Base-by-base conservation (phyloP, 805 yeast species). In the Starmerella apis region DNA sequence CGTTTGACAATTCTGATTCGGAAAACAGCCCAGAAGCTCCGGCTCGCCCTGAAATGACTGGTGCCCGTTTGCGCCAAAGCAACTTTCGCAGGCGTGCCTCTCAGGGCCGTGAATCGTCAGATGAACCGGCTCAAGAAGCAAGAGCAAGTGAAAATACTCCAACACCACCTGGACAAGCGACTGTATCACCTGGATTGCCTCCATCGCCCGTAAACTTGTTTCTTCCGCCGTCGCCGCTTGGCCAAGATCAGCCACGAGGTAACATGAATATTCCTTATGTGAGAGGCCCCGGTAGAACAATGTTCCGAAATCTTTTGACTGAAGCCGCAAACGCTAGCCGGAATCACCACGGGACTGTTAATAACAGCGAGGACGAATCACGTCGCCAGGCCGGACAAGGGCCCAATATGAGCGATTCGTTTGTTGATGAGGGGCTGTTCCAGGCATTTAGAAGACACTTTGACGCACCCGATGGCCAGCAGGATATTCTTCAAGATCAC, bases 381-480 rank as follows among this genome's bases (percentile, higher is more conserved):
- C n/a, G n/a, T n/a, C n/a, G n/a, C n/a, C n/a, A n/a, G n/a, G n/a
- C n/a, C n/a, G n/a, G n/a, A n/a, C n/a, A n/a, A n/a, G n/a, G n/a
- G n/a, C n/a, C n/a, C n/a, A n/a, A n/a, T n/a, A n/a, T n/a, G n/a
- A n/a, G 14, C 39, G 38, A 43, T 13, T n/a, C 31, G 10, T 23
- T 22, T n/a, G 22, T 35, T 23, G 46, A 41, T 28, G 46, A 27
- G 19, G 20, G n/a, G 5, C 46, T 47, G 30, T 39, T 47, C 35
- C 31, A 47, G 38, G 33, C 41, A 28, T 47, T 47, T 44, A 36
- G 50, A 28, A 11, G 31, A 14, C 50, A 47, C 41, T 47, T 47
- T 44, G 31, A 16, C 18, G 39, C 39, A 10, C 44, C 44, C n/a
- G 35, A 41, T 3, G 23, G 16, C 7, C 24, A 27, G 33, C 32